Conservation (phyloP, 1,284 basidiomycete genomes). For the Trichosporon faecale region DNA sequence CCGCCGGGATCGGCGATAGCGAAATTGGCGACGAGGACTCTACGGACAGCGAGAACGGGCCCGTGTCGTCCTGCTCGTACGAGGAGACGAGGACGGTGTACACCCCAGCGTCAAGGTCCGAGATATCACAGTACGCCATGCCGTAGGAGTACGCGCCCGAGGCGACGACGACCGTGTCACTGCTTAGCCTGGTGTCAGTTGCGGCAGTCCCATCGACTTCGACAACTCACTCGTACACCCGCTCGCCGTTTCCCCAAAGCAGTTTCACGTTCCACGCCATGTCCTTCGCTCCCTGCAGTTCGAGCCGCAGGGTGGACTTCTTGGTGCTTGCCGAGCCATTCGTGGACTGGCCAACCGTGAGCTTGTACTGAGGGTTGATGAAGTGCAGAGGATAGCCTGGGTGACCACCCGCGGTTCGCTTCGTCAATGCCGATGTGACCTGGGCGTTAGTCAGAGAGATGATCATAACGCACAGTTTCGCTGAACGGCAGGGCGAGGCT, state of each 20-base stretch:
- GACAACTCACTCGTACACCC: conserved; percentile 70
- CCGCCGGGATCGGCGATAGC: conserved; percentile 57
- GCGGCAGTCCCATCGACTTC: too few species aligned
- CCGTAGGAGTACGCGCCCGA: conserved; percentile 83
- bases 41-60: conserved; percentile 63
- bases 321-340: conserved; percentile 8
- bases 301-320: conserved; percentile 58
- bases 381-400: conserved; percentile 74
- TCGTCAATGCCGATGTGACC: conserved; percentile 65
- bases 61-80: conserved; percentile 69
- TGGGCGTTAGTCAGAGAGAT: conserved; percentile 35
- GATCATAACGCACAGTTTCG: conserved; percentile 28
- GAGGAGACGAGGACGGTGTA: conserved; percentile 80
- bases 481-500: conserved; percentile 36
- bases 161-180: conserved; percentile 17
- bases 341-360: conserved; percentile 56
- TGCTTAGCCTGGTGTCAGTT: conserved; percentile 47
- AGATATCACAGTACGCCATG: conserved; percentile 59
- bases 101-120: conserved; percentile 63
- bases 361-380: conserved; percentile 81
- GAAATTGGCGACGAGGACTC: conserved; percentile 59
- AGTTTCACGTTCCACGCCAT: conserved; percentile 71
- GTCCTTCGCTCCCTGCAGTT: conserved; percentile 61
- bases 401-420: conserved; percentile 78
- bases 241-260: conserved; percentile 70